Percentiles rank a stretch among this genome's conserved stretches.
phyloP scores from a whole-genome alignment of 192 early-diverging fungal genomes.

The Tieghemiomyces parasiticus region DNA sequence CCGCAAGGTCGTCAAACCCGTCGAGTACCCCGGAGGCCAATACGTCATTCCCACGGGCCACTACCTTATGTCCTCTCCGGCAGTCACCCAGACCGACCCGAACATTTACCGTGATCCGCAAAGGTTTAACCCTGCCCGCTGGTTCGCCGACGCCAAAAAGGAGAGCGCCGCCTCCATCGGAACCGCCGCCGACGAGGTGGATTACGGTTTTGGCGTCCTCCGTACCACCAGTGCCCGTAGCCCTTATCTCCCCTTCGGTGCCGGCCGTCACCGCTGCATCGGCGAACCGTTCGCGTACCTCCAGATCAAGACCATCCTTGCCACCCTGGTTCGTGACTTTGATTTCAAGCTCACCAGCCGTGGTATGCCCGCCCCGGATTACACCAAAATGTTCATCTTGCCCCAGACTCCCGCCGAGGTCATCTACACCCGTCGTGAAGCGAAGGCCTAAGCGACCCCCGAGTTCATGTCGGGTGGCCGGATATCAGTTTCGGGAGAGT shows the following conservation, averaged over 20 bases:
- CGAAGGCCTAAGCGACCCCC: too few species aligned
- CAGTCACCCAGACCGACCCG: conserved; percentile 67
- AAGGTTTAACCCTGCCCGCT: conserved; percentile 69
- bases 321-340: conserved; percentile 66
- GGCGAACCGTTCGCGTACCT: conserved; percentile 92
- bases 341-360: conserved; percentile 49
- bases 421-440: conserved; percentile 30
- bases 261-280: conserved; percentile 96
- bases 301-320: conserved; percentile 89
- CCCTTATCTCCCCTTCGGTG: conserved; percentile 92
- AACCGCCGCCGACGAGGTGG: conserved; percentile 37
- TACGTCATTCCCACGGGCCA: conserved; percentile 81
- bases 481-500: too few species aligned
- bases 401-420: conserved; percentile 48
- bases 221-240: conserved; percentile 42
- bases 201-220: conserved; percentile 65
- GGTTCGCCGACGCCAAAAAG: conserved; percentile 32
- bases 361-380: conserved; percentile 72
- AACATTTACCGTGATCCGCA: conserved; percentile 64
- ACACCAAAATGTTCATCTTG: conserved; percentile 82
- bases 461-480: too few species aligned
- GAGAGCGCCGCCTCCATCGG: conserved; percentile 41
- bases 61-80: conserved; percentile 71
- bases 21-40: conserved; percentile 54
- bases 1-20: conserved; percentile 70